Base-by-base conservation (phyloP, 306 rosid genomes). In the Psophocarpus tetragonolobus region DNA sequence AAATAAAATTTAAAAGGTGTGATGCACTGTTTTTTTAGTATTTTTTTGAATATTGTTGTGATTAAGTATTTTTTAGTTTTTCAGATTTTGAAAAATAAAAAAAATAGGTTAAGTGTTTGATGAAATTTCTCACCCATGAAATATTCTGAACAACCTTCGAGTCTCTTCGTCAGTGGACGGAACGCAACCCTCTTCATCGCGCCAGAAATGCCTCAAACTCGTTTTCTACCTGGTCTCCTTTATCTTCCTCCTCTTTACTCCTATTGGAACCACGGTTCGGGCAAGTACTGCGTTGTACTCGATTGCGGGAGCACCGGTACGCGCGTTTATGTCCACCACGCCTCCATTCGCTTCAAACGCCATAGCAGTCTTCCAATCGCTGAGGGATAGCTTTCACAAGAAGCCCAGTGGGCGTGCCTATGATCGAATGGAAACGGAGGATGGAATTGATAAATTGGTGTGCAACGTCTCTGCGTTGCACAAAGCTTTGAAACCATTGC, bases 261-360 rank as follows among this genome's bases (percentile, higher is more conserved):
- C 8, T 87, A 89, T 79, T 92, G 93, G 97, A 84, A 81, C 62
- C 89, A 32, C 68, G 92, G 87, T 57, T 81, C 89, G 3, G 87
- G 90, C 10, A 92, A 83, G 32, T 95, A 78, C 69, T 95, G 85
- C 80, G 89, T 95, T 73, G 97, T 95, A 15, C 97, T 95, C 45
- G 98, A 95, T 73, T 86, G 89, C 76, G 98, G 98, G 14, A 95
- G 98, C 74, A 95, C 98, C 23, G 97, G 98, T 1, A 92, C 96
- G 74, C 83, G 98, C 14, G 88, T 88, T 45, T 86, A 84, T 85
- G 91, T 95, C 5, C 92, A 91, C 78, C 90, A 86, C 69, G 93
- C 89, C n/a, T 81, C 86, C 30, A n/a, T 85, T 39, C 81, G 84
- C 44, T 85, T 75, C 79, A 85, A 51, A 53, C 78, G 78, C 15